Evolutionary conservation across 1,284 basidiomycete genomes (phyloP).

Genomic region (Cryptococcus wingfieldii): DNA sequence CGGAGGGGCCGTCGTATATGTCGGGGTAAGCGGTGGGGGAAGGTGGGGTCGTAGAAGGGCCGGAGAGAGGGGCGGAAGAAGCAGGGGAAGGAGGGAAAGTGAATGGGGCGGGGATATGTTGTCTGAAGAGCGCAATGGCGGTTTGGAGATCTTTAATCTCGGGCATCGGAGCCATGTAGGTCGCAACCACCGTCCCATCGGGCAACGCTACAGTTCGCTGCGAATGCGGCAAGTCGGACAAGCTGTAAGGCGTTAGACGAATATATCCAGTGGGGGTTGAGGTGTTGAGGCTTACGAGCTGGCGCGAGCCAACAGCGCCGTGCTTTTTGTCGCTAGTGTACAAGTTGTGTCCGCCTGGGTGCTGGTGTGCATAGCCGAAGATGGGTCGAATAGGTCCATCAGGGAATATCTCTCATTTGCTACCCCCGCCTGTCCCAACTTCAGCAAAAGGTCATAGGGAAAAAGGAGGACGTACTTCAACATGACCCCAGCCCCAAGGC

Average conservation of each 20-base stretch:
- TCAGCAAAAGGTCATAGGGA: background rate
- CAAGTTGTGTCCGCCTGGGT: constrained; percentile 24
- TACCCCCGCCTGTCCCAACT: background rate
- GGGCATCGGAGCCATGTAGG: constrained; percentile 16
- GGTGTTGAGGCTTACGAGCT: constrained; percentile 18
- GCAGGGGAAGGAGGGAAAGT: background rate
- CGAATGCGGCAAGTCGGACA: constrained; percentile 30
- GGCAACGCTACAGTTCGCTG: constrained; percentile 3
- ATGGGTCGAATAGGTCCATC: constrained; percentile 20
- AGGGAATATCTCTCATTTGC: constrained; percentile 9
- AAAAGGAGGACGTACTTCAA: constrained; percentile 18
- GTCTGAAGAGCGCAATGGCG: constrained; percentile 16
- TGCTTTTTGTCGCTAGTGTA: constrained; percentile 27
- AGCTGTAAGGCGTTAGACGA: constrained; percentile 9
- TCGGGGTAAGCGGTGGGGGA: background rate
- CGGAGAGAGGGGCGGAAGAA: background rate
- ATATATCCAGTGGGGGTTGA: background rate
- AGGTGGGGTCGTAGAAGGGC: background rate
- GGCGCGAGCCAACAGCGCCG: constrained; percentile 26
- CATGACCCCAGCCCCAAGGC: constrained; percentile 21
- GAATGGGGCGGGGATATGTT: constrained; percentile 16
- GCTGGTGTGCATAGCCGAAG: constrained; percentile 14
- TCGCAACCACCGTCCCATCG: constrained; percentile 14
- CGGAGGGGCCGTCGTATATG: constrained; percentile 17
- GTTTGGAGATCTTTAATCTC: constrained; percentile 18